Evolutionary conservation across 805 yeast genomes (phyloP), one percentile per base, ranked within the genome.

Genomic region (Saturnispora serradocipensis): DNA sequence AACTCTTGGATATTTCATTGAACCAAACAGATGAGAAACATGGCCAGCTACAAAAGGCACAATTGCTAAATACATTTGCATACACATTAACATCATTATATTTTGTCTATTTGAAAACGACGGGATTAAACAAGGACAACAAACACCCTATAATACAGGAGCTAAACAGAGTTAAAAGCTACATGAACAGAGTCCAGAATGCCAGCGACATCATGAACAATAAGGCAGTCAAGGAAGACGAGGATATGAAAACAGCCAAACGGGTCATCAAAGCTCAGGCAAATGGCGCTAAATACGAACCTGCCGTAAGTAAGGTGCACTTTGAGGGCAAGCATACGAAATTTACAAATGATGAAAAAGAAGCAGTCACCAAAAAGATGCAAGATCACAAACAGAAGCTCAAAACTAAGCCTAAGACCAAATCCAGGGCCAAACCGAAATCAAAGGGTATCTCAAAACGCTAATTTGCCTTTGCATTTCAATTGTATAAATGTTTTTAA

Each of bases 131-230:
- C 52, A 53, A 46, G 6, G 76, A 83, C 1, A 73, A 72, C 10
- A 63, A 67, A 6, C 88, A 84, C 57, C 81, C 84, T 2, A 76
- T 88, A 20, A 80, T 82, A 81, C 68, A 68, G 30, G 95, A 86
- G 60, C 68, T 87, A 49, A 72, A 70, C 7, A 71, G 89, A 54
- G 82, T 86, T 40, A 85, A 84, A 62, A 61, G 72, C n/a, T 84
- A 83, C 57, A 83, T 85, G 81, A 74, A 74, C 38, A 73, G 81
- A 59, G 73, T 78, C 36, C 78, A 78, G 57, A 69, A 61, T 3
- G 63, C 72, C 5, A 70, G 69, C 20, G 45, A 66, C 53, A 49
- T 58, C 34, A 55, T 61, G 52, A 51, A 65, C 42, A 53, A 64
- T n/a, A 59, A 64, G 20, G 60, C 59, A 5, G 56, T 43, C 8